Conservation (phyloP, 164 flowering plant species). For the Dillenia suffruticosa region DNA sequence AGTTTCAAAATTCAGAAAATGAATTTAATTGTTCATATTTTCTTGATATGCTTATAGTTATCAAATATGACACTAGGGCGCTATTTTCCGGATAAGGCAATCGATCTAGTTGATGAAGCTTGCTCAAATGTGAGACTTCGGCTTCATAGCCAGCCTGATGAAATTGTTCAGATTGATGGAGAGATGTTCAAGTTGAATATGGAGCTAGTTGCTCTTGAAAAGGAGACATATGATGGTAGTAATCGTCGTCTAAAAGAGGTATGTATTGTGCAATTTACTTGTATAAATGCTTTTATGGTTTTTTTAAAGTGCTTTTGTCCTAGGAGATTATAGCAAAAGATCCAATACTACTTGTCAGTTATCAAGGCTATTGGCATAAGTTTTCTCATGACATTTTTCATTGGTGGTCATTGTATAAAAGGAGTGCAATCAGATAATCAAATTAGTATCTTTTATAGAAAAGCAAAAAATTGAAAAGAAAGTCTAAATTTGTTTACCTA, state of each 20-base stretch:
- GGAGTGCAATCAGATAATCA: too few relatives aligned
- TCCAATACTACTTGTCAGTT: too few relatives aligned
- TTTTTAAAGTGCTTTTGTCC: too few relatives aligned
- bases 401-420: too few relatives aligned
- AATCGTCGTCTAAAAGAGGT: constrained; percentile 52
- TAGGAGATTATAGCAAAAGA: too few relatives aligned
- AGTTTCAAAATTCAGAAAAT: neutral
- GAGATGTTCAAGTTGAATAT: constrained; percentile 74
- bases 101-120: constrained; percentile 89
- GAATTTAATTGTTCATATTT: neutral
- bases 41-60: neutral
- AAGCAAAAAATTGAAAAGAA: too few relatives aligned
- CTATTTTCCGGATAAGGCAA: constrained; percentile 87
- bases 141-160: constrained; percentile 89
- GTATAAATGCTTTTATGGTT: too few relatives aligned
- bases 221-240: constrained; percentile 88
- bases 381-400: too few relatives aligned
- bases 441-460: too few relatives aligned
- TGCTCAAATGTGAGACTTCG: constrained; percentile 94
- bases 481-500: too few relatives aligned
- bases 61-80: constrained; percentile 35
- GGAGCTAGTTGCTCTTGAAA: constrained; percentile 83
- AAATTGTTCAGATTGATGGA: constrained; percentile 78
- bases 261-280: too few relatives aligned
- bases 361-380: too few relatives aligned